These are phyloP conservation scores for Niebla homalea DNA, from an alignment of 495 filamentous ascomycete species.

Conservation along the genomic window DNA sequence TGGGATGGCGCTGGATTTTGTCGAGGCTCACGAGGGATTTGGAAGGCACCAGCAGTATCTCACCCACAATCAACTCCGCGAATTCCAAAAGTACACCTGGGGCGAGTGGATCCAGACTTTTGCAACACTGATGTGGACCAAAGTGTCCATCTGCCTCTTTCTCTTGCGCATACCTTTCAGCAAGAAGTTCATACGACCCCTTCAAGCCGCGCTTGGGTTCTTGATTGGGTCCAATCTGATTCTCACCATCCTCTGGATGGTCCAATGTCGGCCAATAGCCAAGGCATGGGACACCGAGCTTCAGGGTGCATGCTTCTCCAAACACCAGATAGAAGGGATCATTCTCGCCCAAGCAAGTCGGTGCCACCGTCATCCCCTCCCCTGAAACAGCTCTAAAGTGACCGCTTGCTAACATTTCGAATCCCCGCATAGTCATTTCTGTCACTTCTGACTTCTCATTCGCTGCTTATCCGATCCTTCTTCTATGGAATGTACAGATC, in stretches of 20 bases:
- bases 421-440: slow-evolving; percentile 7
- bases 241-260: slow-evolving; percentile 1
- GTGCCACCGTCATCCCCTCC: not conserved
- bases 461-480: slow-evolving; percentile 24
- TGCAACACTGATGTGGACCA: slow-evolving; percentile 9
- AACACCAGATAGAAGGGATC: slow-evolving; percentile 8
- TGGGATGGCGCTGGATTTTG: too few species aligned
- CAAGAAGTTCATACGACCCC: not conserved
- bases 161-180: slow-evolving; percentile 4
- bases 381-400: not conserved
- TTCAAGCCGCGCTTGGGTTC: not conserved
- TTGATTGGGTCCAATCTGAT: slow-evolving; percentile 5
- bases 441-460: slow-evolving; percentile 20
- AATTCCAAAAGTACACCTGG: not conserved
- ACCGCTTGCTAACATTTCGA: not conserved
- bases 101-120: slow-evolving; percentile 4
- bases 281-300: slow-evolving; percentile 4
- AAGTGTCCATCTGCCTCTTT: slow-evolving; percentile 11
- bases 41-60: too few species aligned
- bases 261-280: slow-evolving; percentile 6
- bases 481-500: slow-evolving; percentile 18
- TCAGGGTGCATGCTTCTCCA: slow-evolving; percentile 1
- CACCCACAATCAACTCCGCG: not conserved
- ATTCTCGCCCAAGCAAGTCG: slow-evolving; percentile 9
- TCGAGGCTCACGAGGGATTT: slow-evolving; percentile 8